Percentiles rank a stretch among this genome's conserved stretches.
Conservation (phyloP, 2,329 filamentous ascomycete species). For the Fusarium sp. region DNA sequence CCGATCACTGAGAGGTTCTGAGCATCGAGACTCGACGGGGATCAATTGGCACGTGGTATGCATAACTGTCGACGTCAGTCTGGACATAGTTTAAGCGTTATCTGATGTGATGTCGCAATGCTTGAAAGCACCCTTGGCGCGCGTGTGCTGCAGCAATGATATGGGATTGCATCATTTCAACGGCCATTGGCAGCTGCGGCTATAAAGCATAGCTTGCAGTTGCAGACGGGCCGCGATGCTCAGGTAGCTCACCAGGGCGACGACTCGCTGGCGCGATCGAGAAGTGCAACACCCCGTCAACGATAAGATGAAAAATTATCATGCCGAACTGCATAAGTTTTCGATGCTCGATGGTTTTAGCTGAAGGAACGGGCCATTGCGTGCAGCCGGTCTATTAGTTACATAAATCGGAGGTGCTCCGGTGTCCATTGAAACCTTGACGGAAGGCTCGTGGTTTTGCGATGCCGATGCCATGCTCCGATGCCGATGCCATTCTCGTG, state of each 20-base stretch:
- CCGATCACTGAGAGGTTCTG: constrained; percentile 19
- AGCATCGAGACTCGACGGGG: constrained; percentile 10
- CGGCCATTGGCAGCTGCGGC: constrained; percentile 5
- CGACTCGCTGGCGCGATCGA: constrained; percentile 25
- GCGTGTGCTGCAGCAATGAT: background rate
- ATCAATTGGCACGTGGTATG: constrained; percentile 35
- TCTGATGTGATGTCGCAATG: constrained; percentile 2
- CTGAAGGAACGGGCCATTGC: constrained; percentile 1
- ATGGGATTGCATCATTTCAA: constrained; percentile 35
- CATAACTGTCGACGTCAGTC: constrained; percentile 42
- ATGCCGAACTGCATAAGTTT: constrained; percentile 22
- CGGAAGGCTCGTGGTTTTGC: constrained; percentile 1
- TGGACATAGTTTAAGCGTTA: background rate
- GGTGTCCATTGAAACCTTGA: constrained; percentile 4
- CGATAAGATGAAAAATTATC: background rate
- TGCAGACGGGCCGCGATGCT: constrained; percentile 3
- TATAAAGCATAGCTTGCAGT: background rate
- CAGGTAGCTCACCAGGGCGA: constrained; percentile 16
- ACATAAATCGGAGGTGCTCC: constrained; percentile 24
- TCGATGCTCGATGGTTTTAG: background rate
- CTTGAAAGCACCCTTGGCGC: constrained; percentile 1
- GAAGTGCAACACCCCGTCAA: constrained; percentile 6
- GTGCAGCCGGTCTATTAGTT: background rate
- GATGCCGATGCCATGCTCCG: constrained; percentile 27
- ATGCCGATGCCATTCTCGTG: constrained; percentile 21